These are phyloP conservation scores for Potentilla sterilis DNA, from an alignment of 306 rosid species.

Conservation along the genomic window DNA sequence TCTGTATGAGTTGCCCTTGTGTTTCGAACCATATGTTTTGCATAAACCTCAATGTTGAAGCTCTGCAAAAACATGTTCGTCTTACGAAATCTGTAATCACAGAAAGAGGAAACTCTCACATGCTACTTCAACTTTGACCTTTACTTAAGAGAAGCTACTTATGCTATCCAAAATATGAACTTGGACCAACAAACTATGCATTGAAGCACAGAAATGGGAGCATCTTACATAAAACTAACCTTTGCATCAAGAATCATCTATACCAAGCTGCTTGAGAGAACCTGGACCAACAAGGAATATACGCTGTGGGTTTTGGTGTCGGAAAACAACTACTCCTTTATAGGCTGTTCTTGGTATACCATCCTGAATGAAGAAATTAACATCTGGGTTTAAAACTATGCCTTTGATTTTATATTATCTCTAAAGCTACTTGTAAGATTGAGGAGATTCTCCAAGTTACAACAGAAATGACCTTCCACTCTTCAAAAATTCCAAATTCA, in stretches of 20 bases:
- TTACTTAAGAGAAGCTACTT: neutral
- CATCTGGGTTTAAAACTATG: constrained; percentile 1
- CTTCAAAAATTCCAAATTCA: constrained; percentile 87
- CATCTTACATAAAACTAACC: constrained; percentile 24
- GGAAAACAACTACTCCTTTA: constrained; percentile 89
- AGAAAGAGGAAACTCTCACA: constrained; percentile 6
- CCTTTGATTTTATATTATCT: neutral
- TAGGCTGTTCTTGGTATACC: constrained; percentile 93
- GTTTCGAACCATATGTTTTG: neutral
- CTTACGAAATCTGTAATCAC: constrained; percentile 9
- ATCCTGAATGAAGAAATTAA: constrained; percentile 51
- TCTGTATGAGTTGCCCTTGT: neutral
- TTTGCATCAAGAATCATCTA: constrained; percentile 45
- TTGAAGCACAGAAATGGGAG: neutral
- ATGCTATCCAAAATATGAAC: neutral
- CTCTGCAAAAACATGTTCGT: neutral
- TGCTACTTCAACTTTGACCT: neutral
- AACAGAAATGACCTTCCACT: constrained; percentile 77
- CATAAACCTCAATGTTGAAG: neutral
- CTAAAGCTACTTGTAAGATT: neutral
- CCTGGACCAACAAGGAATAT: constrained; percentile 73
- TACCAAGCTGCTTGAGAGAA: constrained; percentile 65
- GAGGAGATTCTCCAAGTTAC: neutral
- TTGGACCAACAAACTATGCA: neutral
- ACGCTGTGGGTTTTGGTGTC: constrained; percentile 55